phyloP scores from a whole-genome alignment of 306 rosid species.

The Vachellia collinsii region DNA sequence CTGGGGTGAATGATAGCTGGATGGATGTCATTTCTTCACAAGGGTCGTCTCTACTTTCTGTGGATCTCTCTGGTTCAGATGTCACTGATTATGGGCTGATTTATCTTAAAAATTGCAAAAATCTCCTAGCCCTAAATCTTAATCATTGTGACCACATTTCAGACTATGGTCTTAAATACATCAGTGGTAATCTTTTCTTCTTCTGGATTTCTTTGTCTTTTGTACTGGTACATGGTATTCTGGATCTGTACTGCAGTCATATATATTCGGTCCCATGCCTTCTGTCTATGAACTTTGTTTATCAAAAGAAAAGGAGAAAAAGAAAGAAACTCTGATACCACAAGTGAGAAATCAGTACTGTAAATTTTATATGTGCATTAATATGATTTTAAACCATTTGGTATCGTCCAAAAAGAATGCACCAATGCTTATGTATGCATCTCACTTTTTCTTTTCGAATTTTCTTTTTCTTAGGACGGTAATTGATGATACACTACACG shows the following conservation, averaged over 20 bases:
- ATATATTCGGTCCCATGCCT: constrained; percentile 26
- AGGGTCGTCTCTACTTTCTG: constrained; percentile 80
- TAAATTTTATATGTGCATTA: constrained; percentile 19
- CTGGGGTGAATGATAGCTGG: constrained; percentile 82
- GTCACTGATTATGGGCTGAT: constrained; percentile 79
- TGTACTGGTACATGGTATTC: constrained; percentile 1
- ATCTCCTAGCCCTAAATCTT: constrained; percentile 68
- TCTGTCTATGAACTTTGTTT: constrained; percentile 4
- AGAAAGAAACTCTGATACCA: background rate
- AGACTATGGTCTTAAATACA: constrained; percentile 65
- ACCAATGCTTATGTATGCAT: background rate
- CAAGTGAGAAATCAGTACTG: background rate
- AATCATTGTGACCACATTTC: constrained; percentile 87
- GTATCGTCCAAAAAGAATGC: background rate
- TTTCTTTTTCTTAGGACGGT: background rate
- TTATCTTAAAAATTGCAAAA: constrained; percentile 72
- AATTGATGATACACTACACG: background rate
- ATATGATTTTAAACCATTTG: background rate
- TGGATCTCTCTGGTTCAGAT: constrained; percentile 85
- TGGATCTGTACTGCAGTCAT: background rate
- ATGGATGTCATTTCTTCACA: constrained; percentile 89
- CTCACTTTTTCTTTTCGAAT: background rate
- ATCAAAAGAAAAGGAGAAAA: background rate
- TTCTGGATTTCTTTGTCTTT: constrained; percentile 13
- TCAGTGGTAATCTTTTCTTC: constrained; percentile 60